Evolutionary conservation across 1,284 basidiomycete species (phyloP), one percentile per base, ranked within the genome.

Genomic region (Trichosporon sp.): DNA sequence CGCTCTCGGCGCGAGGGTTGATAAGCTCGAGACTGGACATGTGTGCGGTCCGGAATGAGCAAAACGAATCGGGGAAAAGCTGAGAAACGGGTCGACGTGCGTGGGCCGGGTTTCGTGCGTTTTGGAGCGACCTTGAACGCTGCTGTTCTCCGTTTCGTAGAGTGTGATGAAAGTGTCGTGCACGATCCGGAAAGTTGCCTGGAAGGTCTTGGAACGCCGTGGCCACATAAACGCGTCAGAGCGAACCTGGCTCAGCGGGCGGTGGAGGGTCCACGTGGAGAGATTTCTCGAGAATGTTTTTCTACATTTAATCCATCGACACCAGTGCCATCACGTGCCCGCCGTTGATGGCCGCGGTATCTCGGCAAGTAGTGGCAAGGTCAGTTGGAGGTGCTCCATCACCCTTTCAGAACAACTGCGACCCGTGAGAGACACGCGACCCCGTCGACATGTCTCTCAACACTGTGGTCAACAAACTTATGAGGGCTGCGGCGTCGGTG

Each of bases 1-100:
- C 91, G 81, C 92, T 95, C 88, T 99, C 96, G 59, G 96, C 96
- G 84, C 94, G 93, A 56, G 94, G 94, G 82, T 96, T 96, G 83
- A 96, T 93, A 78, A 94, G 91, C 86, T 96, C 93, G 83, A 96
- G 92, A 67, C 81, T 82, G 66, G 82, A 83, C 83, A 81, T 82
- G 19, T 51, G 31, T n/a, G 65, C 19, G 59, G 31, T 63, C 32
- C 59, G 16, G 21, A 19, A 4, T 21, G 31, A 54, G 59, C 59
- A 14, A 63, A 63, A 63, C 59, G 59, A 37, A 63, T 63, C 59
- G 31, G 32, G 10, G 59, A 63, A 63, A 63, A 63, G 59, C 31
- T 63, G 32, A 6, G 31, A n/a, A 37, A 32, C 31, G 32, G 16
- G 32, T 63, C 59, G 59, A 63, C 31, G 59, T 35, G 31, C 59